phyloP scores from a whole-genome alignment of 208 protist species.

The Spironucleus salmonicida region DNA sequence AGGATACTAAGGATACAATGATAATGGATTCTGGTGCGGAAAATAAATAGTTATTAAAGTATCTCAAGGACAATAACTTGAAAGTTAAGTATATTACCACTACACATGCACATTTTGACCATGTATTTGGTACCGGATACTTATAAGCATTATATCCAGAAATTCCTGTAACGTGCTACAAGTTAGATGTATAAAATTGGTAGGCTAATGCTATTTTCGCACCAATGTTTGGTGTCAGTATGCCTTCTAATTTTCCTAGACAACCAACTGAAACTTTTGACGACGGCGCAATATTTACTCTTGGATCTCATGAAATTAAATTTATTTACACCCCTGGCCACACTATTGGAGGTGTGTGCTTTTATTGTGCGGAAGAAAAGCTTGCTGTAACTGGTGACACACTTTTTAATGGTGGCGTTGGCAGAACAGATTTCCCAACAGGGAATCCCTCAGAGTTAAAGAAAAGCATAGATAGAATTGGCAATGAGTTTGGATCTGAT shows the following conservation, averaged over 20 bases:
- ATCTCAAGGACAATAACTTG: too few relatives aligned
- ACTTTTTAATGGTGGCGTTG: background rate
- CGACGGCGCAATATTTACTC: background rate
- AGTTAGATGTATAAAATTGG: background rate
- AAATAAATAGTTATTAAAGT: too few relatives aligned
- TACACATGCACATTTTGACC: background rate
- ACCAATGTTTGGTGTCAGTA: background rate
- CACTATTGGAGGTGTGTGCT: background rate
- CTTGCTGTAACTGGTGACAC: background rate
- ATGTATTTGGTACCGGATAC: background rate
- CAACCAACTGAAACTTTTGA: background rate
- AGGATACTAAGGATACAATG: too few relatives aligned
- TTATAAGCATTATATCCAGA: background rate
- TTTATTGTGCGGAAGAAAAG: background rate
- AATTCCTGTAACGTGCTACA: background rate
- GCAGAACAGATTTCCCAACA: background rate
- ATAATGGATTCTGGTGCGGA: too few relatives aligned
- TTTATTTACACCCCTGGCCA: slow-evolving; percentile 10
- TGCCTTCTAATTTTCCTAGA: background rate
- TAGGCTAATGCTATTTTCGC: background rate
- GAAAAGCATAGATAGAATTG: background rate
- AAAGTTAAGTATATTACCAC: background rate
- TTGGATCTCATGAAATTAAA: background rate
- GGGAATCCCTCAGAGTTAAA: background rate
- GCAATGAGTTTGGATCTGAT: background rate